phyloP scores from a whole-genome alignment of 1,139 yeast genomes.

The Saccharomyces hybrid region DNA sequence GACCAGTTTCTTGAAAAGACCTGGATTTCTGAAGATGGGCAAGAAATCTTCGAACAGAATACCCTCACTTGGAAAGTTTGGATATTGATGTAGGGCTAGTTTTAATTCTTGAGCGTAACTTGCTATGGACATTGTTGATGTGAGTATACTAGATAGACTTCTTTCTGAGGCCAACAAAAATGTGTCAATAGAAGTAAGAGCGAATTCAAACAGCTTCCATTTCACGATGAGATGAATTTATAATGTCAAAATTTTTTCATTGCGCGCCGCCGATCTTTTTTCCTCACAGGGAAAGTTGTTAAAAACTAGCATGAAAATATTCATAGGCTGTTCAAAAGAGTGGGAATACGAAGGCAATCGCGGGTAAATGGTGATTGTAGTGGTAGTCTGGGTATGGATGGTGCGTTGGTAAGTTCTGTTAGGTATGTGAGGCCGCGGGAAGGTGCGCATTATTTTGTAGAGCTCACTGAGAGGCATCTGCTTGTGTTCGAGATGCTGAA shows the following conservation, averaged over 20 bases:
- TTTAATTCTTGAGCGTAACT: conserved; percentile 53
- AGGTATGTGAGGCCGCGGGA: conserved; percentile 1
- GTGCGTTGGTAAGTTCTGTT: neutral
- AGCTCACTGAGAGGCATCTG: conserved; percentile 18
- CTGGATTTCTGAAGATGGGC: conserved; percentile 84
- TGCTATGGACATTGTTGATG: conserved; percentile 27
- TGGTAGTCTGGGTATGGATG: conserved; percentile 1
- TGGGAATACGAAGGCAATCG: neutral
- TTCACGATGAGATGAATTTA: conserved; percentile 2
- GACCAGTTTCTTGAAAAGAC: conserved; percentile 68
- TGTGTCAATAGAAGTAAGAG: neutral
- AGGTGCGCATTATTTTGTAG: conserved; percentile 23
- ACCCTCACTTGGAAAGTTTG: conserved; percentile 92
- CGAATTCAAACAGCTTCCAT: neutral
- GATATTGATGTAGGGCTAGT: conserved; percentile 69
- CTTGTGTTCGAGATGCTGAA: conserved; percentile 24
- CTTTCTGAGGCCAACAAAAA: neutral
- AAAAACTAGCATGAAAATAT: neutral
- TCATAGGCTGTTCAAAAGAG: neutral
- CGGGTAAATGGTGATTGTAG: conserved; percentile 1
- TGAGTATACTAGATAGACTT: neutral
- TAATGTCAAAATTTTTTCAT: conserved; percentile 4
- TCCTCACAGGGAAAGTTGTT: neutral
- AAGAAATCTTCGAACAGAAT: conserved; percentile 89
- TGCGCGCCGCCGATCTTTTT: neutral